Evolutionary conservation across 306 rosid species (phyloP).

Genomic region (Alnus glutinosa): DNA sequence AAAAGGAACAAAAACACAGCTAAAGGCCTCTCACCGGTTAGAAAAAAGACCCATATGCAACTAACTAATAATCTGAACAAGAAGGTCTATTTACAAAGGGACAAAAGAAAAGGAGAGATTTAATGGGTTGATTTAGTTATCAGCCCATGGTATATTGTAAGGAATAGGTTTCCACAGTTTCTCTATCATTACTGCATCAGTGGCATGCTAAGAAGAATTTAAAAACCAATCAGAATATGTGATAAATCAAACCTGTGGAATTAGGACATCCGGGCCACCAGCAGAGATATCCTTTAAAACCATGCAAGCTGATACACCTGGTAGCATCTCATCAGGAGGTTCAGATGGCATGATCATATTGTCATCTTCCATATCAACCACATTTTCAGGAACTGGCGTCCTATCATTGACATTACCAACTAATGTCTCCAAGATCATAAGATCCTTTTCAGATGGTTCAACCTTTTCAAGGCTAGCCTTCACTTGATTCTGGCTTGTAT

Average conservation of each 20-base stretch:
- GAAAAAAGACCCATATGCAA: not conserved
- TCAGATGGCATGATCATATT: slow-evolving; percentile 32
- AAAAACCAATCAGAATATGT: slow-evolving; percentile 7
- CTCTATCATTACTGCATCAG: not conserved
- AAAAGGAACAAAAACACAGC: not conserved
- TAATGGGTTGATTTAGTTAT: not conserved
- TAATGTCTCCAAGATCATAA: slow-evolving; percentile 33
- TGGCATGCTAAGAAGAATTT: not conserved
- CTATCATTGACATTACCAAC: slow-evolving; percentile 28
- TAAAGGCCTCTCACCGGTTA: not conserved
- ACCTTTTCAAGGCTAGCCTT: slow-evolving; percentile 32
- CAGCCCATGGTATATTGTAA: too few species aligned
- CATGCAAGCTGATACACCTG: slow-evolving; percentile 38
- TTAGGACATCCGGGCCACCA: slow-evolving; percentile 38
- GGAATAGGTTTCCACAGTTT: not conserved
- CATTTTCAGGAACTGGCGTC: slow-evolving; percentile 34
- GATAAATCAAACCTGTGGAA: slow-evolving; percentile 55
- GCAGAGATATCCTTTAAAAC: slow-evolving; percentile 25
- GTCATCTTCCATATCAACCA: slow-evolving; percentile 28
- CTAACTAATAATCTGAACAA: not conserved
- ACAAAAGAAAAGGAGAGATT: not conserved
- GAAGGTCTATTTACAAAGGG: not conserved
- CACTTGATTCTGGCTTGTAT: slow-evolving; percentile 39
- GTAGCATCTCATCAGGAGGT: slow-evolving; percentile 37
- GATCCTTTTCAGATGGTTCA: slow-evolving; percentile 37